A percentile compares a stretch with the other conserved stretches of the same genome.
These are phyloP conservation scores for Lipomyces sp. DNA, from an alignment of 805 yeast species.

Conservation along the genomic window DNA sequence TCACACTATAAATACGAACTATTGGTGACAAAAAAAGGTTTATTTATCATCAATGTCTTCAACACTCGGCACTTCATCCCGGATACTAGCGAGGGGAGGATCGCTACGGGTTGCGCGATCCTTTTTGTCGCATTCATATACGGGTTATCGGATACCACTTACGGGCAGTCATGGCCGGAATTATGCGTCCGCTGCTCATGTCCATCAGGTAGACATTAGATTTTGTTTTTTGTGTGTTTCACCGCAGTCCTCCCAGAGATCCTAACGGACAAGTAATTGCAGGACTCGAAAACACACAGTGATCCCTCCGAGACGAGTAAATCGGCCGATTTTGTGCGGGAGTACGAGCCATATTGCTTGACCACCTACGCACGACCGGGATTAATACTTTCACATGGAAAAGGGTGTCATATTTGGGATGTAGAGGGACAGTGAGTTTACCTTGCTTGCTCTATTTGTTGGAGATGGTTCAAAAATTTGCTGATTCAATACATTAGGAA, in stretches of 20 bases:
- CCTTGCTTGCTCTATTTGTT: too few species aligned
- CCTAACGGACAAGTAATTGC: neutral
- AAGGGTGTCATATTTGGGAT: slow-evolving; percentile 82
- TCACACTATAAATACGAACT: neutral
- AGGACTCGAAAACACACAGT: slow-evolving; percentile 27
- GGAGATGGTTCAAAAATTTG: neutral
- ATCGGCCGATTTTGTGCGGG: slow-evolving; percentile 50
- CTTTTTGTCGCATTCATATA: neutral
- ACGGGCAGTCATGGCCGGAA: slow-evolving; percentile 2
- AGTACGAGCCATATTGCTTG: slow-evolving; percentile 61
- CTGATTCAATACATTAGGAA: slow-evolving; percentile 44
- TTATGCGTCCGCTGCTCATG: neutral
- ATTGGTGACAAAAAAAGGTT: neutral
- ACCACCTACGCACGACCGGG: slow-evolving; percentile 83
- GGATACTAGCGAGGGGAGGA: neutral
- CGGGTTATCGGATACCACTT: slow-evolving; percentile 10
- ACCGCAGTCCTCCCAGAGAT: neutral
- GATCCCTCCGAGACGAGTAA: slow-evolving; percentile 41
- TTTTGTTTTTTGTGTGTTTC: neutral
- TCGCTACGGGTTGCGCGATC: neutral
- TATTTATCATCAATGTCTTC: slow-evolving; percentile 7
- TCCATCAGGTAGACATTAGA: neutral
- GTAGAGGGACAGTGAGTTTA: slow-evolving; percentile 59
- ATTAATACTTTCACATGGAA: slow-evolving; percentile 76
- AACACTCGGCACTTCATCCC: slow-evolving; percentile 15